A percentile compares a stretch with the other conserved stretches of the same genome.
phyloP scores from a whole-genome alignment of 2,329 filamentous ascomycete species.

The Talaromyces sp. region DNA sequence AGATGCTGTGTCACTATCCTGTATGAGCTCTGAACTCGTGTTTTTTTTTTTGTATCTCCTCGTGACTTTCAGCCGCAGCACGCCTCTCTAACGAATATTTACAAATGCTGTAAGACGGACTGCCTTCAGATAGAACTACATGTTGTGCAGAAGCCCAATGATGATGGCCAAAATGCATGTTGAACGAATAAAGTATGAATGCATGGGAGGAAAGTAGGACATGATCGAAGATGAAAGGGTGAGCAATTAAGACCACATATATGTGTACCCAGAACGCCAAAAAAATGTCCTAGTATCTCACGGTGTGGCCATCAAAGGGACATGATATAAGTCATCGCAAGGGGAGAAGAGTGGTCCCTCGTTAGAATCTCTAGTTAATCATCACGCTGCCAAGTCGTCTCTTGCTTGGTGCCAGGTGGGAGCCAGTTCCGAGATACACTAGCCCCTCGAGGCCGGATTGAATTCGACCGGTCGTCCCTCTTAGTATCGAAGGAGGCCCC shows the following conservation, averaged over 20 bases:
- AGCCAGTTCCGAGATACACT: conserved; percentile 56
- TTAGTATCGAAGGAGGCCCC: conserved; percentile 30
- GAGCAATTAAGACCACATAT: not conserved
- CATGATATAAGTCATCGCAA: conserved; percentile 12
- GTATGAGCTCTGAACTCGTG: not conserved
- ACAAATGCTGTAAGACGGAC: not conserved
- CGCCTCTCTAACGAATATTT: not conserved
- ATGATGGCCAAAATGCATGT: not conserved
- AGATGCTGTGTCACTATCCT: not conserved
- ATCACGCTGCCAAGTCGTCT: conserved; percentile 70
- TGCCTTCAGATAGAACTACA: not conserved
- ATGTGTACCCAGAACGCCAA: conserved; percentile 14
- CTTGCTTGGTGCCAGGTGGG: conserved; percentile 75
- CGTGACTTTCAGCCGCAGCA: not conserved
- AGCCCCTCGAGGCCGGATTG: conserved; percentile 37
- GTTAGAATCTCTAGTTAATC: conserved; percentile 34
- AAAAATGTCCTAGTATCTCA: conserved; percentile 11
- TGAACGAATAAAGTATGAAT: not conserved
- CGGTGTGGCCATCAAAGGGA: not conserved
- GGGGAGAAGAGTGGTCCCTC: not conserved
- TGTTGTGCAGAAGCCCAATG: not conserved
- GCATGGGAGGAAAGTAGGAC: not conserved
- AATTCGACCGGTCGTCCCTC: conserved; percentile 46
- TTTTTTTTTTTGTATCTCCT: not conserved
- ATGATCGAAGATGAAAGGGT: not conserved